Conservation (phyloP, 78 protist genomes). For the Emiliania huxleyi region DNA sequence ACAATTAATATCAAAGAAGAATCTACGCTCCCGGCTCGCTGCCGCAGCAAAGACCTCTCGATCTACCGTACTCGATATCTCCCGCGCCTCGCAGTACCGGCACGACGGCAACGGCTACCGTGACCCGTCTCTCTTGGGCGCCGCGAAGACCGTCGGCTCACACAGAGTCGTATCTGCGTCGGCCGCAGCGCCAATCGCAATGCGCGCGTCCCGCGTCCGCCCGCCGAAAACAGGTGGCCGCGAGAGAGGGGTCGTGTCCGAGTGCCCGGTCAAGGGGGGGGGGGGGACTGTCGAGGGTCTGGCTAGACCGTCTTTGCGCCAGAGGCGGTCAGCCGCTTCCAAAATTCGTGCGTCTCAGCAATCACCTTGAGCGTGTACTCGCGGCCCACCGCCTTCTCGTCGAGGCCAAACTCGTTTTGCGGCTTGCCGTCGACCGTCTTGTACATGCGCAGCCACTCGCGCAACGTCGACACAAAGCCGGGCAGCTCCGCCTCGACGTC, state of each 20-base stretch:
- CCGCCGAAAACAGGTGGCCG: slow-evolving; percentile 81
- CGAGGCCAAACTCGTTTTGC: slow-evolving; percentile 81
- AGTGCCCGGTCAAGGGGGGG: too few relatives aligned
- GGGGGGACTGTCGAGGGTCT: too few relatives aligned
- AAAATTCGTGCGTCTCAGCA: not conserved
- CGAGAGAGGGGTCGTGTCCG: too few relatives aligned
- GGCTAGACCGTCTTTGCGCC: slow-evolving; percentile 2
- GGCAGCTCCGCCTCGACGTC: slow-evolving; percentile 18
- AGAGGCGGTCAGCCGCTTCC: not conserved
- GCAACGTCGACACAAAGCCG: not conserved
- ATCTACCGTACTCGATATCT: too few relatives aligned
- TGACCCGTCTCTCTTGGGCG: too few relatives aligned
- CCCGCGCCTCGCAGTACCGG: too few relatives aligned
- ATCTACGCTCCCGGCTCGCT: too few relatives aligned
- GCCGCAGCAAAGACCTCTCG: too few relatives aligned
- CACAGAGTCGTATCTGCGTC: too few relatives aligned
- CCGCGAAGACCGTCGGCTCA: too few relatives aligned
- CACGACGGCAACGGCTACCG: too few relatives aligned
- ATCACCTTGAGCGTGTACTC: not conserved
- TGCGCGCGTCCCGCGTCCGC: slow-evolving; percentile 89
- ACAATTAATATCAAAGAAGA: too few relatives aligned
- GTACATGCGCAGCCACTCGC: slow-evolving; percentile 85
- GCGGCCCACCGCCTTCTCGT: slow-evolving; percentile 53
- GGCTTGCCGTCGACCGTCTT: slow-evolving; percentile 95
- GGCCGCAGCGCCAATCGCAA: slow-evolving; percentile 79